phyloP scores from a whole-genome alignment of 2,329 filamentous ascomycete species.

The Truncatella angustata region DNA sequence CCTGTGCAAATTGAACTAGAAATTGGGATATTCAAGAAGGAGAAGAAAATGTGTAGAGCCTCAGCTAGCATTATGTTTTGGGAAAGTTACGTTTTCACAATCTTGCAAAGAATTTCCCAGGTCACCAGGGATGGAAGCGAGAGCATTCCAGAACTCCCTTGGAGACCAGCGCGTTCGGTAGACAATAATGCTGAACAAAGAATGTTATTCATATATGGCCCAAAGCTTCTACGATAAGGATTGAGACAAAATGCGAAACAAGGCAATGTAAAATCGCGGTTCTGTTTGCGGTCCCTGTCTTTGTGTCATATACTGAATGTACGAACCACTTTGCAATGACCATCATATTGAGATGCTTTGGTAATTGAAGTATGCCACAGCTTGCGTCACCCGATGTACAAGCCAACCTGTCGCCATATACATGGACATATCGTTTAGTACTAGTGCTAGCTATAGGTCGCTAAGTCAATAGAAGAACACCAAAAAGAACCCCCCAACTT shows the following conservation, averaged over 20 bases:
- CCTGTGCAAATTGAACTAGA: neutral
- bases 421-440: too few relatives aligned
- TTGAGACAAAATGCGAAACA: slow-evolving; percentile 5
- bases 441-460: too few relatives aligned
- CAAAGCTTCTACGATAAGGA: neutral
- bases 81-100: neutral
- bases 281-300: slow-evolving; percentile 2
- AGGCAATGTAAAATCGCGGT: neutral
- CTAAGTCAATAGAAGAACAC: too few relatives aligned
- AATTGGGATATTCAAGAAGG: neutral
- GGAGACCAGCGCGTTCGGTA: neutral
- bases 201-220: neutral
- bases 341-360: too few relatives aligned
- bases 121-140: slow-evolving; percentile 1
- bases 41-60: neutral
- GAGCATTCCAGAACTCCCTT: slow-evolving; percentile 8
- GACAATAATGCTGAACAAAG: neutral
- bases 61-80: slow-evolving; percentile 2
- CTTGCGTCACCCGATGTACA: too few relatives aligned
- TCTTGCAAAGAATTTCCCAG: neutral
- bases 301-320: too few relatives aligned
- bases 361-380: too few relatives aligned
- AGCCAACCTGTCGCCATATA: too few relatives aligned
- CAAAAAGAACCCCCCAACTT: too few relatives aligned
- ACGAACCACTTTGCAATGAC: too few relatives aligned